Base-by-base conservation (phyloP, 2,329 filamentous ascomycete genomes). In the Ampelomyces quisqualis region DNA sequence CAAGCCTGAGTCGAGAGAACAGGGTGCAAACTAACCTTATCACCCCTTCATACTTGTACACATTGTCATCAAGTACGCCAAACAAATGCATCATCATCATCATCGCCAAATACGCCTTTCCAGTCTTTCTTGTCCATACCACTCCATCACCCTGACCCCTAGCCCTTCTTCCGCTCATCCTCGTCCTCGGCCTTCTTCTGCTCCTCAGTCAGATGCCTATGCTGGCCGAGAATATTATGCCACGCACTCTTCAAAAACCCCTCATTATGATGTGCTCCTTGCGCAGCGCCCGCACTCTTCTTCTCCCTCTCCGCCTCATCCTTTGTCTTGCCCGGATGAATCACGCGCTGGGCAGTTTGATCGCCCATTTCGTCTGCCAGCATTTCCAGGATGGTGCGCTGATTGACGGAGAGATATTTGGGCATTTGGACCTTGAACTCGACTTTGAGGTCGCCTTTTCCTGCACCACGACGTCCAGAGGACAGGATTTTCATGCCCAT, bases 341-440 rank as follows among this genome's bases (percentile, higher is more conserved):
- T 97, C 41, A 95, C 81, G 31, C 93, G 80, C 73, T 88, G 93
- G 22, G 93, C 93, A 19, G 81, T 88, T 74, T 90, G 90, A 70
- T 98, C 93, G 26, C 81, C 85, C 82, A 98, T 86, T 73, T 98
- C 93, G 59, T 98, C 90, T 5, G 93, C 93, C 51, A 98, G 80
- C 81, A 97, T 91, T 73, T 98, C 93, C 30, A 95, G 73, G 44
- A 98, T 86, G 1, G 88, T 94, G 38, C 93, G 80, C 74, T 98
- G 90, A 72, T 95, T 97, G 31, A 86, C 80, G 39, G 80, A 89
- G 51, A 98, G 77, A 61, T 91, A 96, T 72, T 95, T 97, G 31
- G 93, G 93, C 88, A 97, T 95, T 39, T 80, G 75, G 31, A 98
- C 88, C 68, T 89, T 89, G 78, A 95, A 98, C 68, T 98, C 91